Evolutionary conservation across 202 grass and related monocot species (phyloP).

Genomic region (Panicum virgatum): DNA sequence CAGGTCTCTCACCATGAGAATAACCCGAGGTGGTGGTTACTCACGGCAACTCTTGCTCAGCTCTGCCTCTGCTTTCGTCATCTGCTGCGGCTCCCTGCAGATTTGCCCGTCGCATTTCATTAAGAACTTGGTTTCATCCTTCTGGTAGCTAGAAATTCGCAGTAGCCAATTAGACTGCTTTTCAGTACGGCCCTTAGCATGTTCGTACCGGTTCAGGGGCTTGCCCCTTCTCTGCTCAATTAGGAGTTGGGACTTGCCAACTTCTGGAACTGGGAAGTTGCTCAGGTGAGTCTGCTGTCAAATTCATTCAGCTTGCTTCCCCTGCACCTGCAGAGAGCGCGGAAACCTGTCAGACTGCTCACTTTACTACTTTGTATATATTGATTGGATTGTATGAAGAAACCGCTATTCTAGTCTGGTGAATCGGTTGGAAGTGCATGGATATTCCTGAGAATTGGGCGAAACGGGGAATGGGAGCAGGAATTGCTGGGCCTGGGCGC

Average conservation of each 20-base stretch:
- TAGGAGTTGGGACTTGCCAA: background rate
- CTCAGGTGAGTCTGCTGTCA: background rate
- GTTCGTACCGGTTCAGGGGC: background rate
- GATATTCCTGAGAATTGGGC: background rate
- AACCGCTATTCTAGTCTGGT: conserved; percentile 21
- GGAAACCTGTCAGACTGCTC: background rate
- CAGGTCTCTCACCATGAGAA: conserved; percentile 17
- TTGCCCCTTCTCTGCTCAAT: background rate
- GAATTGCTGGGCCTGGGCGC: background rate
- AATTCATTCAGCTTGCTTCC: background rate
- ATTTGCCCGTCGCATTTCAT: background rate
- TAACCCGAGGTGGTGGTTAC: background rate
- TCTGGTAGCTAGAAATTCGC: background rate
- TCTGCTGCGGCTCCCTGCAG: background rate
- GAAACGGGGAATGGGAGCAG: background rate
- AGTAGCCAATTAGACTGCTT: too few relatives aligned
- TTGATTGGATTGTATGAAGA: background rate
- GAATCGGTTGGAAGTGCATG: conserved; percentile 16
- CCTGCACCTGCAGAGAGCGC: background rate
- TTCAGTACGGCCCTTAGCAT: background rate
- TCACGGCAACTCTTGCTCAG: background rate
- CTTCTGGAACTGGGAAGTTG: background rate
- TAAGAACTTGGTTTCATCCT: background rate
- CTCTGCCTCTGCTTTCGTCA: background rate
- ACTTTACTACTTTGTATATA: background rate